These are phyloP conservation scores for Chaetoceros tenuissimus DNA, from an alignment of 108 stramenopile species.

Conservation along the genomic window DNA sequence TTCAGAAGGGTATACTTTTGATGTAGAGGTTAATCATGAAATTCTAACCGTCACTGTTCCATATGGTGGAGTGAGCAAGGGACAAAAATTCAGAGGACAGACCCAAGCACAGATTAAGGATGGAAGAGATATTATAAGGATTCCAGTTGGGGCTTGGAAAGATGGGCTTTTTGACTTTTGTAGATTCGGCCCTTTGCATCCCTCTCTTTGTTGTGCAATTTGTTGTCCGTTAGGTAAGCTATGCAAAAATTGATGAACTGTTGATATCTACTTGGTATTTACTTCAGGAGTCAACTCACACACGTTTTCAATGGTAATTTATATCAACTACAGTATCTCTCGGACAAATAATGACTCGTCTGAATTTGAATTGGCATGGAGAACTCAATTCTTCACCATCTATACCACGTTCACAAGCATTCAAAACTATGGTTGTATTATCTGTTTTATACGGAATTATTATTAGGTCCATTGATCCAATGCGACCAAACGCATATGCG, in stretches of 20 bases:
- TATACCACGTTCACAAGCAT: conserved; percentile 12
- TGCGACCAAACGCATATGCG: too few relatives aligned
- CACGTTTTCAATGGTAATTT: neutral
- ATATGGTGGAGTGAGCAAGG: conserved; percentile 43
- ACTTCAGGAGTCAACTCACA: too few relatives aligned
- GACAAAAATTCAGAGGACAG: conserved; percentile 34
- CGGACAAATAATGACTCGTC: conserved; percentile 40
- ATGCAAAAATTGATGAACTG: neutral
- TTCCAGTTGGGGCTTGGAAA: conserved; percentile 20
- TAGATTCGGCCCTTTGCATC: conserved; percentile 11
- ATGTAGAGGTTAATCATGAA: conserved; percentile 34
- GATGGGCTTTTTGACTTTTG: conserved; percentile 22
- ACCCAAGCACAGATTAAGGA: neutral
- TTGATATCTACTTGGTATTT: neutral
- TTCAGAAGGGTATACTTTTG: conserved; percentile 47
- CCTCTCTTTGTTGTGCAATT: conserved; percentile 12
- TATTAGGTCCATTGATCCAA: neutral
- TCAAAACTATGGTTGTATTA: conserved; percentile 2
- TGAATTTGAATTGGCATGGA: conserved; percentile 29
- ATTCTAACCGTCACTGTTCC: conserved; percentile 46
- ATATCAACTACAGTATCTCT: conserved; percentile 8
- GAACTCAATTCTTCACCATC: conserved; percentile 1
- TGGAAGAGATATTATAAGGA: conserved; percentile 2
- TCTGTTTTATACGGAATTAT: conserved; percentile 6
- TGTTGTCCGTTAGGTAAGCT: conserved; percentile 14